These are phyloP conservation scores for Sclerotiophoma versabilis DNA, from an alignment of 2,329 filamentous ascomycete species.

Conservation along the genomic window DNA sequence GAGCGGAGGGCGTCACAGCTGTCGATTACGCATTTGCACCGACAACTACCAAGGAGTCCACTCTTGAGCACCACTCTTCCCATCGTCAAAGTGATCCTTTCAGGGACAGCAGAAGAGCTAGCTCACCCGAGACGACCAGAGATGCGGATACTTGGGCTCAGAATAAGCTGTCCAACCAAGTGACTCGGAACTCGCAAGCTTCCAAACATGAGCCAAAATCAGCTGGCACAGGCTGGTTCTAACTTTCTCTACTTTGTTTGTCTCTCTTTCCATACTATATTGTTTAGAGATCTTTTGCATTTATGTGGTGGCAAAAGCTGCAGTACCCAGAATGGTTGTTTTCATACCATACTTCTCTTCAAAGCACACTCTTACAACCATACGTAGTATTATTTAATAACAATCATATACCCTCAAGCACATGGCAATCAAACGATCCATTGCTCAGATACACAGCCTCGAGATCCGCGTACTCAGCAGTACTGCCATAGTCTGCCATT, in stretches of 20 bases:
- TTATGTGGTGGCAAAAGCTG: not conserved
- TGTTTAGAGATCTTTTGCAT: not conserved
- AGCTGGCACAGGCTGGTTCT: not conserved
- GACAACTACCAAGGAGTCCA: not conserved
- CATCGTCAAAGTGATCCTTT: conserved; percentile 6
- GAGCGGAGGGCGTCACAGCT: conserved; percentile 4
- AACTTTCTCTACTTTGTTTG: not conserved
- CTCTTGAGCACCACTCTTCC: not conserved
- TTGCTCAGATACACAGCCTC: not conserved
- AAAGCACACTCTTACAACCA: conserved; percentile 10
- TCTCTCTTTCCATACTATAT: not conserved
- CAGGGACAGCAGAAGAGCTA: conserved; percentile 10
- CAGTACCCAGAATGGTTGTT: not conserved
- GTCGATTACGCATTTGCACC: conserved; percentile 10
- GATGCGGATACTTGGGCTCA: not conserved
- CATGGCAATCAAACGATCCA: not conserved
- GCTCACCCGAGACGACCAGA: not conserved
- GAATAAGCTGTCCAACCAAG: not conserved
- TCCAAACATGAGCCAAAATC: not conserved
- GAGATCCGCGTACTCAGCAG: not conserved
- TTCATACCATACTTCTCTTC: conserved; percentile 7
- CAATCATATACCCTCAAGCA: too few relatives aligned
- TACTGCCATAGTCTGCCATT: not conserved
- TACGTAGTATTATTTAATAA: not conserved
- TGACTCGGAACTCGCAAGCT: not conserved